A percentile compares a stretch with the other conserved stretches of the same genome.
Conservation (phyloP, 2,329 filamentous ascomycete species). For the Pseudogymnoascus sp. region DNA sequence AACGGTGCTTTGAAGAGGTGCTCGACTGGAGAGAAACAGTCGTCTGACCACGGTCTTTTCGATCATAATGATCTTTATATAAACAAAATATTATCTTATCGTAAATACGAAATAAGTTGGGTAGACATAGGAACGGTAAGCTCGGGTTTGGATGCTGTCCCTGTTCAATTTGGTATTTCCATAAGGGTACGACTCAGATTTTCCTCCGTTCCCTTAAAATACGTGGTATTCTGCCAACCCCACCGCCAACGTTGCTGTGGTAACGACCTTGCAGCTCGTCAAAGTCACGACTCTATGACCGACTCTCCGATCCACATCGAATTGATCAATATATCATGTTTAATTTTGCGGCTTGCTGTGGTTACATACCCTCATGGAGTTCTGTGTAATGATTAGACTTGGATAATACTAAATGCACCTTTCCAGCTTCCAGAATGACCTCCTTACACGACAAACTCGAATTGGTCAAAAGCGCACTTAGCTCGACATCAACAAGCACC, state of each 20-base stretch:
- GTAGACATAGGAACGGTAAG: neutral
- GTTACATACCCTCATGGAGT: conserved; percentile 12
- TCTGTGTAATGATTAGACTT: conserved; percentile 29
- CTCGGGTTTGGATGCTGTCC: neutral
- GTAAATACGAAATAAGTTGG: neutral
- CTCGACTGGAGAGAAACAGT: neutral
- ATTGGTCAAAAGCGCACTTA: conserved; percentile 40
- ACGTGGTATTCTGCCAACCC: neutral
- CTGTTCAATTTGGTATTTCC: neutral
- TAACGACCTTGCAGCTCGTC: conserved; percentile 5
- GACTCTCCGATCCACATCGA: neutral
- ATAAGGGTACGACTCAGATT: neutral
- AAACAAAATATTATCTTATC: neutral
- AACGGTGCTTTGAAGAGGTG: neutral
- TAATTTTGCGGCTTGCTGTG: conserved; percentile 2
- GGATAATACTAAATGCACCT: conserved; percentile 19
- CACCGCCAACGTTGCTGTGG: conserved; percentile 7
- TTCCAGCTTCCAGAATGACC: conserved; percentile 32
- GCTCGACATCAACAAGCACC: conserved; percentile 42
- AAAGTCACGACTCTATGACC: conserved; percentile 4
- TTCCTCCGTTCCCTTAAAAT: conserved; percentile 1
- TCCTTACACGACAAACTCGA: conserved; percentile 36
- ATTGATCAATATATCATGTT: conserved; percentile 5
- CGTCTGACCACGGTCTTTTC: neutral
- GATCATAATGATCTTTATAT: neutral